Evolutionary conservation across 176 grass and related monocot genomes (phyloP), one percentile per base, ranked within the genome.

Genomic region (Carex kokanica): DNA sequence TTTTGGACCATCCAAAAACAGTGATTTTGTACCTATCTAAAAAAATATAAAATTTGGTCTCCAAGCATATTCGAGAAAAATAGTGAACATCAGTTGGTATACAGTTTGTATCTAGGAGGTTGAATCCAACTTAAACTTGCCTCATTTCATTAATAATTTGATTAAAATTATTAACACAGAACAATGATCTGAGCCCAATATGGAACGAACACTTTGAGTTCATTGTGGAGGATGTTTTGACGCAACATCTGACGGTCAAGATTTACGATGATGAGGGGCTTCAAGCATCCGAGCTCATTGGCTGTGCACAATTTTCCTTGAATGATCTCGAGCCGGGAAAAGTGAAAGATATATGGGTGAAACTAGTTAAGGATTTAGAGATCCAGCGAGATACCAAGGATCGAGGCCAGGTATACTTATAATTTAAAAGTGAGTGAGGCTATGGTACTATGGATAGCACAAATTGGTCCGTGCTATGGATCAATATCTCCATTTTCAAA

Each of bases 171-270:
- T 74, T 53, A 23, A 41, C 77, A 52, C 88, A 98, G 96, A 90
- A 78, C 88, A 95, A 99, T 34, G 89, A 99, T 91, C 70, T 99
- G 56, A 95, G 90, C 83, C 96, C 96, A 59, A 93, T 99, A 66
- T 95, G 96, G 96, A 99, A 99, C 40, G 93, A 99, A 74, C 96
- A 99, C 84, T 99, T 93, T 0, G 96, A 95, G 87, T 99, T 95
- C 79, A 83, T 87, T 88, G 83, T 95, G 88, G 93, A 99, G 84
- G 93, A 99, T 83, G 70, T 83, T 4, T 84, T 87, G 78, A 99
- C 91, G 57, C 96, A 99, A 86, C 77, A 71, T 81, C 74, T 99
- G 81, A 93, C 89, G 2, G 91, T 99, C 47, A 99, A 99, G 84
- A 88, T 95, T 64, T 95, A 89, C 80, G 96, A 99, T 64, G 96